These are phyloP conservation scores for Torrubiellomyces zombiae DNA, from an alignment of 2,329 filamentous ascomycete genomes.

Conservation along the genomic window DNA sequence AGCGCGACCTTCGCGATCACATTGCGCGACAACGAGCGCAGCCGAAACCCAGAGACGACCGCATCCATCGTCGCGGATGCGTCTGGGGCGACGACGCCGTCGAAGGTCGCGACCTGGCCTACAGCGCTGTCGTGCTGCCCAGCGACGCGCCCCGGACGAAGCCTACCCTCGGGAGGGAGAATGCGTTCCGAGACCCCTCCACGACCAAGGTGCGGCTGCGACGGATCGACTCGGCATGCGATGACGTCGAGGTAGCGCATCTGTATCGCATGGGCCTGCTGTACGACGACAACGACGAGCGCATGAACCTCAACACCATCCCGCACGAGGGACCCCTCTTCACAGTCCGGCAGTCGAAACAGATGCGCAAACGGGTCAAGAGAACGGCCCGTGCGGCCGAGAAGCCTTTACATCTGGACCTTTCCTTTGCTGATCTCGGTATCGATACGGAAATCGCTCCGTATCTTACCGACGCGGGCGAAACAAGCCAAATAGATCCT, in stretches of 20 bases:
- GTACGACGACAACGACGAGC: conserved; percentile 23
- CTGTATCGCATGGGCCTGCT: conserved; percentile 28
- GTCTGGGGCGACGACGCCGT: conserved; percentile 8
- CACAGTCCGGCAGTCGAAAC: conserved; percentile 19
- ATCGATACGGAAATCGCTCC: conserved; percentile 21
- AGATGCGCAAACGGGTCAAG: conserved; percentile 11
- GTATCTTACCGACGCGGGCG: conserved; percentile 13
- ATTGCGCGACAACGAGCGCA: conserved; percentile 1
- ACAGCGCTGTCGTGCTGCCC: conserved; percentile 18
- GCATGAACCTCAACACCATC: conserved; percentile 23
- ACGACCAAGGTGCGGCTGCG: conserved; percentile 18
- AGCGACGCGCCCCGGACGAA: conserved; percentile 17
- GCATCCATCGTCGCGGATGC: conserved; percentile 1
- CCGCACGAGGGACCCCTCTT: conserved; percentile 20
- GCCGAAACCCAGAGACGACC: not conserved
- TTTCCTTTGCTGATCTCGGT: conserved; percentile 25
- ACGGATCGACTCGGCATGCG: conserved; percentile 7
- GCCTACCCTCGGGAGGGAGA: conserved; percentile 27
- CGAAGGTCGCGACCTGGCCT: conserved; percentile 19
- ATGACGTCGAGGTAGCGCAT: conserved; percentile 21
- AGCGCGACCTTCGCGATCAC: conserved; percentile 4
- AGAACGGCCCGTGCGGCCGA: conserved; percentile 9
- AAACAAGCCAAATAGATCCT: conserved; percentile 5
- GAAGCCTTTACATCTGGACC: conserved; percentile 17
- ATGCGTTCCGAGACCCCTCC: conserved; percentile 25